phyloP scores from a whole-genome alignment of 2,329 filamentous ascomycete genomes.

The Pyrenochaeta sp. region DNA sequence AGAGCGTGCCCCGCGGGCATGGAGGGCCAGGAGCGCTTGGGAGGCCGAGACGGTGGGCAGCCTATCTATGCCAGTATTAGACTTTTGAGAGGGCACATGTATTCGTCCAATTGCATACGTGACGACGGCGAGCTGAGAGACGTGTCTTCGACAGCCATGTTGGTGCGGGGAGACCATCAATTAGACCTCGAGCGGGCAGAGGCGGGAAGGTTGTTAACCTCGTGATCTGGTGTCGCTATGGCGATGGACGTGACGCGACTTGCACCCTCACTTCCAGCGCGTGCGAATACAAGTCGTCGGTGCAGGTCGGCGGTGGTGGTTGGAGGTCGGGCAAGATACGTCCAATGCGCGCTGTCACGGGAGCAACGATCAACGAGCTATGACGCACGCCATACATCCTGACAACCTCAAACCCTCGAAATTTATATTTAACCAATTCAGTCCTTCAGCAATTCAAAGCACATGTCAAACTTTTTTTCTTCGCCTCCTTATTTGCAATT shows the following conservation, averaged over 20 bases:
- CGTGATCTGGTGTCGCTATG: conserved; percentile 25
- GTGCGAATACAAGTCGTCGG: too few species aligned
- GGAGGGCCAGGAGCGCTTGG: conserved; percentile 70
- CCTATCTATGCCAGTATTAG: conserved; percentile 63
- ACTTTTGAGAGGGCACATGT: too few species aligned
- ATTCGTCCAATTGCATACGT: conserved; percentile 43
- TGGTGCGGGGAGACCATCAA: conserved; percentile 8
- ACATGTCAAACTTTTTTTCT: too few species aligned
- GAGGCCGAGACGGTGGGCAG: conserved; percentile 80
- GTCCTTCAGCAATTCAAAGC: not conserved
- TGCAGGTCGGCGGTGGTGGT: conserved; percentile 8
- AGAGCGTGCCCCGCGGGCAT: conserved; percentile 57
- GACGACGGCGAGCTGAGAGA: conserved; percentile 41
- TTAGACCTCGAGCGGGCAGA: conserved; percentile 6
- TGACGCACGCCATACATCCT: conserved; percentile 37
- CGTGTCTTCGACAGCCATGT: conserved; percentile 42
- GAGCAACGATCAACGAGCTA: conserved; percentile 21
- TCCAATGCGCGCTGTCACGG: conserved; percentile 28
- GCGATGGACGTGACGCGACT: conserved; percentile 25
- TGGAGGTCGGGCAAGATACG: conserved; percentile 15
- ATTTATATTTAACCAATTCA: too few species aligned
- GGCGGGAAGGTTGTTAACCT: conserved; percentile 15
- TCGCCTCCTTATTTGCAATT: too few species aligned
- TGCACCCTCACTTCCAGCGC: too few species aligned
- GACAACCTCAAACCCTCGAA: too few species aligned